phyloP scores from a whole-genome alignment of 257 asterid genomes.

The Solanum clarkiae region DNA sequence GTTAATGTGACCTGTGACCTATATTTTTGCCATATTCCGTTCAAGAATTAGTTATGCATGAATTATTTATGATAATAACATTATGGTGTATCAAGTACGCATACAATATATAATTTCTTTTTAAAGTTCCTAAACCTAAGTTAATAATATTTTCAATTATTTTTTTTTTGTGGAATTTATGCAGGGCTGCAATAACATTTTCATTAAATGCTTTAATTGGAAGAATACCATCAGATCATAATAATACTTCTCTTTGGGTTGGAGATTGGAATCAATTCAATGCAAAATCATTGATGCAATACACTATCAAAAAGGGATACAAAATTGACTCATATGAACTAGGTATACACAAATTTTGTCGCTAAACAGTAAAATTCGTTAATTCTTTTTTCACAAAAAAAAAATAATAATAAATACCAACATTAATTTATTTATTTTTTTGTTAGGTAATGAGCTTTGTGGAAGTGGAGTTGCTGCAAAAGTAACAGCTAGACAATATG shows the following conservation, averaged over 20 bases:
- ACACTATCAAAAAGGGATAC: conserved; percentile 54
- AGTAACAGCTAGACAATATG: conserved; percentile 57
- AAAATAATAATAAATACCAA: neutral
- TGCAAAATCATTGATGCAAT: conserved; percentile 49
- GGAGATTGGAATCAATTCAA: conserved; percentile 59
- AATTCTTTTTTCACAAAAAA: neutral
- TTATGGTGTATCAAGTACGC: no score
- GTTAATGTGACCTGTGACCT: no score
- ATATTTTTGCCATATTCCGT: neutral
- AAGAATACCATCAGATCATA: conserved; percentile 12
- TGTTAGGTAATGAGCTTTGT: conserved; percentile 62
- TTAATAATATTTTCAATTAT: neutral
- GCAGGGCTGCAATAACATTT: conserved; percentile 56
- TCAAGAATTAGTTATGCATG: neutral
- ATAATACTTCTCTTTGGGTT: conserved; percentile 21
- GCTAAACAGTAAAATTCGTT: neutral
- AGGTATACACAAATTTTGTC: conserved; percentile 14
- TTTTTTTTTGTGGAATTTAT: neutral
- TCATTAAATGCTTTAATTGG: conserved; percentile 69
- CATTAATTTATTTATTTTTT: neutral
- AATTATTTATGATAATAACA: neutral
- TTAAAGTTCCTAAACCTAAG: neutral
- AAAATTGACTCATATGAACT: conserved; percentile 74
- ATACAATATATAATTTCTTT: no score
- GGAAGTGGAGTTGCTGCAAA: conserved; percentile 52